Conservation (phyloP, 768 basidiomycete species). For the Peribolospora kevripleyi region DNA sequence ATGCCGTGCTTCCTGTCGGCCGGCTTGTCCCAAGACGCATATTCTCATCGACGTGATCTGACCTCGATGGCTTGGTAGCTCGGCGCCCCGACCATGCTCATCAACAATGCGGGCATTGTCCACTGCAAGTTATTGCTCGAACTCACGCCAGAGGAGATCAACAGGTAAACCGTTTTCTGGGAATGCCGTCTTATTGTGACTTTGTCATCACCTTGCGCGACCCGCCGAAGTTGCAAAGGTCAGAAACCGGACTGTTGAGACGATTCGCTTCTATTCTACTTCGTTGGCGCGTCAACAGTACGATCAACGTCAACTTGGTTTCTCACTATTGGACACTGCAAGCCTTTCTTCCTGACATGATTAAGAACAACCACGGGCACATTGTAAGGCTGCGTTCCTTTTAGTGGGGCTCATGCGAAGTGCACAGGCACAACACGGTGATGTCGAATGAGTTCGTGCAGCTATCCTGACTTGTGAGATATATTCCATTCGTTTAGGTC, state of each 20-base stretch:
- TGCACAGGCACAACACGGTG: background rate
- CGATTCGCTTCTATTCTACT: background rate
- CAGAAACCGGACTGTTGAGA: background rate
- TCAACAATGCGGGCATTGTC: constrained; percentile 89
- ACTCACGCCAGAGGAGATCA: constrained; percentile 46
- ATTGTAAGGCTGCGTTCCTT: constrained; percentile 27
- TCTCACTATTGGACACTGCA: constrained; percentile 82
- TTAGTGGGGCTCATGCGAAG: too few species aligned
- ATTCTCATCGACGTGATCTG: background rate
- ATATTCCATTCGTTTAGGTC: too few species aligned
- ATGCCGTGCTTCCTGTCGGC: too few species aligned
- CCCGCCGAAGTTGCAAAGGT: too few species aligned
- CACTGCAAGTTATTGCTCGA: constrained; percentile 73
- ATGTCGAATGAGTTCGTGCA: too few species aligned
- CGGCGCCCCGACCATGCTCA: constrained; percentile 62
- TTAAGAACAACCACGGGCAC: constrained; percentile 54
- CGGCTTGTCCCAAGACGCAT: background rate
- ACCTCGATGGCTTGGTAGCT: constrained; percentile 27
- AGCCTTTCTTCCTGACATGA: constrained; percentile 72
- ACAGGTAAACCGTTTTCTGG: constrained; percentile 31
- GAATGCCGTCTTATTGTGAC: background rate
- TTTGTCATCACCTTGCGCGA: background rate
- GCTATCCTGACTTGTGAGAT: too few species aligned
- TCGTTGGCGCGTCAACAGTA: constrained; percentile 27
- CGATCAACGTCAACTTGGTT: constrained; percentile 66